phyloP scores from a whole-genome alignment of 306 rosid genomes.

The Cucumis sativus region Cucumber_9930_V3 NC_026656.2:15657001-15657500 shows the following conservation, averaged over 20 bases:
- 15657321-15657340: not conserved
- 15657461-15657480: constrained; percentile 50
- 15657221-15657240: not conserved
- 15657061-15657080: no score
- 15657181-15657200: no score
- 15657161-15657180: no score
- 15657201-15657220: no score
- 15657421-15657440: not conserved
- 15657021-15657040: no score
- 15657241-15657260: not conserved
- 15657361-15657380: not conserved
- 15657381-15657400: not conserved
- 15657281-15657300: not conserved
- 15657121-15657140: no score
- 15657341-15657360: not conserved
- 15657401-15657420: not conserved
- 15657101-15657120: no score
- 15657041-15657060: no score
- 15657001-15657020: no score
- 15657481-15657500: constrained; percentile 91
- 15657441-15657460: constrained; percentile 1
- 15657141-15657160: no score
- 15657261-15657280: not conserved
- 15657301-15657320: not conserved
- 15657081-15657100: no score